These are phyloP conservation scores for Podospora australis DNA, from an alignment of 495 filamentous ascomycete species.

Conservation along the genomic window DNA sequence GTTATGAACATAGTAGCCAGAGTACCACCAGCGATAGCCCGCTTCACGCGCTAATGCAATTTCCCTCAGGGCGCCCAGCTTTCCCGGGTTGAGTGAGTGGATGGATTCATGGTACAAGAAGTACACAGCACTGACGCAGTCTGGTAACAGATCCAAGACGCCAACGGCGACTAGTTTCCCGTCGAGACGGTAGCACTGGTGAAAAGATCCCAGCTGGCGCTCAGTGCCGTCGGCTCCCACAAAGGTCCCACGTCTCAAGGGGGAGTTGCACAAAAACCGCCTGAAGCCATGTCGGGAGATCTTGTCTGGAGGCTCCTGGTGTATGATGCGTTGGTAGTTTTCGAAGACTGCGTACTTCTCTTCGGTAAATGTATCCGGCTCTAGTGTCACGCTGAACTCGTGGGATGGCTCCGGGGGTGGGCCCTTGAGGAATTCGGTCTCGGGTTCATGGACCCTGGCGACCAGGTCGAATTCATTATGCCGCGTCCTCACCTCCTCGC, in stretches of 20 bases:
- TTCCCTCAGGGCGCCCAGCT: slow-evolving; percentile 80
- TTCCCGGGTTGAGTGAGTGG: slow-evolving; percentile 74
- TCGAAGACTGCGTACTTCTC: slow-evolving; percentile 81
- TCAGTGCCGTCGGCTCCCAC: slow-evolving; percentile 40
- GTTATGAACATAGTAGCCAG: slow-evolving; percentile 47
- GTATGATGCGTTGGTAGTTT: slow-evolving; percentile 79
- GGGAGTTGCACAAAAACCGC: slow-evolving; percentile 78
- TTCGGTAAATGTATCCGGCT: slow-evolving; percentile 71
- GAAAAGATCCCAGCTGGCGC: slow-evolving; percentile 75
- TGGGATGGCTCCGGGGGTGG: slow-evolving; percentile 64
- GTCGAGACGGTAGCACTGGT: slow-evolving; percentile 91
- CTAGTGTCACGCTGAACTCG: slow-evolving; percentile 70
- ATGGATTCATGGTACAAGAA: slow-evolving; percentile 87
- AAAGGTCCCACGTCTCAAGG: slow-evolving; percentile 50
- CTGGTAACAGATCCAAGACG: slow-evolving; percentile 80
- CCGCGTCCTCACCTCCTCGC: slow-evolving; percentile 70
- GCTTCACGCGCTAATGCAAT: slow-evolving; percentile 70
- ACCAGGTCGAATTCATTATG: slow-evolving; percentile 70
- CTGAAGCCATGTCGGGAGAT: slow-evolving; percentile 66
- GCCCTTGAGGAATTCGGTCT: slow-evolving; percentile 48
- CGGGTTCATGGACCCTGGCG: slow-evolving; percentile 62
- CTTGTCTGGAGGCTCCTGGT: slow-evolving; percentile 62
- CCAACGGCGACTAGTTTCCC: slow-evolving; percentile 82
- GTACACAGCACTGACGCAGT: slow-evolving; percentile 89
- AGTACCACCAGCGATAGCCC: slow-evolving; percentile 57